Evolutionary conservation across 2,329 filamentous ascomycete species (phyloP).

Genomic region (Scedosporium boydii): DNA sequence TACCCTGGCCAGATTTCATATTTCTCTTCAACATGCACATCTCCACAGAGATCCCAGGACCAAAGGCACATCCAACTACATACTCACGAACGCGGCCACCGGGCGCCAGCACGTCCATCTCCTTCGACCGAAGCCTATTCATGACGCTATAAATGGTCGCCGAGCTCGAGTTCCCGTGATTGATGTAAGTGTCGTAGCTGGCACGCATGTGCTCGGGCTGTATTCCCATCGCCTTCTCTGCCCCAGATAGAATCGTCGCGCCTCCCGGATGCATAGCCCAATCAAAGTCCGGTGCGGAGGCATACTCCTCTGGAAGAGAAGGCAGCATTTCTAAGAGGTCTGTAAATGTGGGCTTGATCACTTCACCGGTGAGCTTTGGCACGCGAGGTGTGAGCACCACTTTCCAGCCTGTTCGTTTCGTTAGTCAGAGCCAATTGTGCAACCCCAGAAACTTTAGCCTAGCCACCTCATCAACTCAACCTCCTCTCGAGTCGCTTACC

Average conservation of each 20-base stretch:
- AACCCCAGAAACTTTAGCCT: conserved; percentile 11
- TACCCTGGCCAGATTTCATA: conserved; percentile 13
- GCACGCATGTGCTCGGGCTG: conserved; percentile 56
- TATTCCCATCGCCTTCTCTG: conserved; percentile 48
- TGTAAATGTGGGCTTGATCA: conserved; percentile 43
- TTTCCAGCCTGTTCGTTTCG: conserved; percentile 45
- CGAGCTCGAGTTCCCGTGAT: conserved; percentile 60
- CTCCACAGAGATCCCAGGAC: conserved; percentile 59
- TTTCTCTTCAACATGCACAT: conserved; percentile 54
- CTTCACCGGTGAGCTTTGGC: conserved; percentile 42
- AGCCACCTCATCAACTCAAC: not conserved
- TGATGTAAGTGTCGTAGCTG: conserved; percentile 60
- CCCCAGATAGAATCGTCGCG: conserved; percentile 54
- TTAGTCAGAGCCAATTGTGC: conserved; percentile 2
- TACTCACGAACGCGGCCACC: conserved; percentile 41
- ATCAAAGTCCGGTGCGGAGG: conserved; percentile 50
- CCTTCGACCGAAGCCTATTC: conserved; percentile 47
- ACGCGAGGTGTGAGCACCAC: conserved; percentile 54
- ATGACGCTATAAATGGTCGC: conserved; percentile 62
- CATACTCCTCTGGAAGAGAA: conserved; percentile 32
- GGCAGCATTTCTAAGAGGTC: conserved; percentile 33
- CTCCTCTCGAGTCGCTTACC: conserved; percentile 29
- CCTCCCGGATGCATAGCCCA: conserved; percentile 68
- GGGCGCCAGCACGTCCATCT: conserved; percentile 49
- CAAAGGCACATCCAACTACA: conserved; percentile 60